phyloP scores from a whole-genome alignment of 1,139 yeast genomes.

The Maudiozyma humilis region DNA sequence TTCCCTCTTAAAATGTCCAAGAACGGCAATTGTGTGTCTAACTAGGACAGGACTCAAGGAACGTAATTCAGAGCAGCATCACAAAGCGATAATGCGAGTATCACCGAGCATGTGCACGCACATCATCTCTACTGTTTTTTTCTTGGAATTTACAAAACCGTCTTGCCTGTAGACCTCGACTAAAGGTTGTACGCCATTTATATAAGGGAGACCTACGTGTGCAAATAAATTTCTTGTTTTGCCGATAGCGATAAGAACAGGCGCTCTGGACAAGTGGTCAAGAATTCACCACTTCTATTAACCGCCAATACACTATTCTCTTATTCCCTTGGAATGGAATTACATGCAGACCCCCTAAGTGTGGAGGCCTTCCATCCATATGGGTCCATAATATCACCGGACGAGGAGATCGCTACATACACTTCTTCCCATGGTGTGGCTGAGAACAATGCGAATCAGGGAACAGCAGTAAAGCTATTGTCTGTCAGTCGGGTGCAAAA shows the following conservation, averaged over 20 bases:
- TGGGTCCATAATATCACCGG: conserved; percentile 51
- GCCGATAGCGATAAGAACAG: background rate
- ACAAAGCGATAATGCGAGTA: too few species aligned
- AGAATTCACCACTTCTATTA: too few species aligned
- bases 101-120: too few species aligned
- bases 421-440: conserved; percentile 30
- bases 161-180: too few species aligned
- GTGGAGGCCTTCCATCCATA: conserved; percentile 42
- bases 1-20: too few species aligned
- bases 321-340: background rate
- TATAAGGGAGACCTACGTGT: background rate
- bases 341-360: conserved; percentile 31
- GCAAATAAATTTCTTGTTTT: background rate
- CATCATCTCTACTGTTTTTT: too few species aligned
- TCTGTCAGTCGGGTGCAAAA: conserved; percentile 64
- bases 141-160: too few species aligned
- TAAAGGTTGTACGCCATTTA: too few species aligned
- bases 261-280: background rate
- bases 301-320: too few species aligned
- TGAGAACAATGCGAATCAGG: conserved; percentile 63
- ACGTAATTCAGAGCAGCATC: too few species aligned
- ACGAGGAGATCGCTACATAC: conserved; percentile 39
- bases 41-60: too few species aligned
- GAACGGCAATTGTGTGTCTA: too few species aligned
- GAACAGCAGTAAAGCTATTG: conserved; percentile 78